Evolutionary conservation across 2,329 filamentous ascomycete genomes (phyloP).

Genomic region (Curvularia sp.): DNA sequence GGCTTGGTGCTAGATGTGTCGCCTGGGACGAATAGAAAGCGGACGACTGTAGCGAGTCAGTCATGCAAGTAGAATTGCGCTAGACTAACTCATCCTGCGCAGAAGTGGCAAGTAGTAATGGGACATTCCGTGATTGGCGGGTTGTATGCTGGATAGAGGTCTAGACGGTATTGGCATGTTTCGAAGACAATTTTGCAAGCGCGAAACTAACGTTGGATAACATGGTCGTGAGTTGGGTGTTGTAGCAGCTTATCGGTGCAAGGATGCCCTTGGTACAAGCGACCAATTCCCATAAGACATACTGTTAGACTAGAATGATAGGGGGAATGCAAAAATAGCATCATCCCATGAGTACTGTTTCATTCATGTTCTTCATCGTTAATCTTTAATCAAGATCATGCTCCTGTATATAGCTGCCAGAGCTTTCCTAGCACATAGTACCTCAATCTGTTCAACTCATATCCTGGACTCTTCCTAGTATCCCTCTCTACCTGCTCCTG

Average conservation of each 20-base stretch:
- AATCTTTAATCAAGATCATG: background rate
- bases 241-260: background rate
- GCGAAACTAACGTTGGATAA: background rate
- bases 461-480: background rate
- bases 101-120: background rate
- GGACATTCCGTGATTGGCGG: background rate
- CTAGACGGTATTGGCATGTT: background rate
- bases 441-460: background rate
- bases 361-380: background rate
- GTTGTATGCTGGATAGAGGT: background rate
- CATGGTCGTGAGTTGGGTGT: background rate
- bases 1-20: background rate
- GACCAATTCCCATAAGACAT: background rate
- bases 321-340: background rate
- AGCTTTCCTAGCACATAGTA: background rate
- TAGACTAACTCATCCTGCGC: background rate
- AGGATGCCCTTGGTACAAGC: background rate
- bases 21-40: background rate
- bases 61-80: background rate
- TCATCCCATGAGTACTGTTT: background rate
- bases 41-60: background rate
- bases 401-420: background rate
- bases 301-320: background rate
- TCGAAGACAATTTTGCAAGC: background rate
- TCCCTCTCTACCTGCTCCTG: conserved; percentile 3